phyloP scores from a whole-genome alignment of 2,329 filamentous ascomycete genomes.

The Dactylellina sp. region DNA sequence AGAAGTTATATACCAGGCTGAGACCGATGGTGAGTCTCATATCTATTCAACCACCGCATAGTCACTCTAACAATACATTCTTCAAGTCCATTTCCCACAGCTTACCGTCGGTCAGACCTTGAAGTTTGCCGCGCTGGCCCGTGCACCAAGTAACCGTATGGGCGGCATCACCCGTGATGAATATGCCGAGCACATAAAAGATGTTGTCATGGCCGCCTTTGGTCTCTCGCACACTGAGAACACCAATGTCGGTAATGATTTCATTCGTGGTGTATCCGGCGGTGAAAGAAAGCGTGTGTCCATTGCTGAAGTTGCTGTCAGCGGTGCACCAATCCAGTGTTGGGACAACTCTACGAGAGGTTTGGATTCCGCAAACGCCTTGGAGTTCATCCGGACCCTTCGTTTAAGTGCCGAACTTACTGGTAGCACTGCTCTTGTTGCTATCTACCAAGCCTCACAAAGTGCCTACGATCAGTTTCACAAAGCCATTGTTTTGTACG shows the following conservation, averaged over 20 bases:
- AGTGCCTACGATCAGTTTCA: slow-evolving; percentile 69
- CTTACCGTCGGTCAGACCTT: slow-evolving; percentile 80
- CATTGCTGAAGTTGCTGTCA: slow-evolving; percentile 71
- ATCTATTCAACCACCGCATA: slow-evolving; percentile 80
- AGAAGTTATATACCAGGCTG: slow-evolving; percentile 80
- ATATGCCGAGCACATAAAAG: slow-evolving; percentile 73
- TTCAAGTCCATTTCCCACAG: slow-evolving; percentile 71
- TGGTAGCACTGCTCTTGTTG: slow-evolving; percentile 73
- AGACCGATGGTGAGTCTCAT: slow-evolving; percentile 72
- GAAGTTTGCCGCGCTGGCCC: slow-evolving; percentile 76
- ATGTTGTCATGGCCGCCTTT: slow-evolving; percentile 77
- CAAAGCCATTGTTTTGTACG: slow-evolving; percentile 79
- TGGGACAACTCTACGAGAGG: slow-evolving; percentile 83
- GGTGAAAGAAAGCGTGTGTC: slow-evolving; percentile 83
- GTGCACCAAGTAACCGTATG: slow-evolving; percentile 75
- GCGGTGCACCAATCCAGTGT: slow-evolving; percentile 72
- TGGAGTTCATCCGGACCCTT: slow-evolving; percentile 78
- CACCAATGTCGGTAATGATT: slow-evolving; percentile 80
- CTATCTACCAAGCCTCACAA: slow-evolving; percentile 75
- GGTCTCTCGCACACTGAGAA: slow-evolving; percentile 78
- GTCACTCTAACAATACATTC: slow-evolving; percentile 70
- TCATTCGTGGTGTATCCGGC: slow-evolving; percentile 77
- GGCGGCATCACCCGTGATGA: slow-evolving; percentile 73
- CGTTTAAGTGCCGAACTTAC: slow-evolving; percentile 74
- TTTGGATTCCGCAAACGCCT: slow-evolving; percentile 77